These are phyloP conservation scores for Rhododendron griersonianum DNA, from an alignment of 148 eudicot genomes.

Conservation along the genomic window DNA sequence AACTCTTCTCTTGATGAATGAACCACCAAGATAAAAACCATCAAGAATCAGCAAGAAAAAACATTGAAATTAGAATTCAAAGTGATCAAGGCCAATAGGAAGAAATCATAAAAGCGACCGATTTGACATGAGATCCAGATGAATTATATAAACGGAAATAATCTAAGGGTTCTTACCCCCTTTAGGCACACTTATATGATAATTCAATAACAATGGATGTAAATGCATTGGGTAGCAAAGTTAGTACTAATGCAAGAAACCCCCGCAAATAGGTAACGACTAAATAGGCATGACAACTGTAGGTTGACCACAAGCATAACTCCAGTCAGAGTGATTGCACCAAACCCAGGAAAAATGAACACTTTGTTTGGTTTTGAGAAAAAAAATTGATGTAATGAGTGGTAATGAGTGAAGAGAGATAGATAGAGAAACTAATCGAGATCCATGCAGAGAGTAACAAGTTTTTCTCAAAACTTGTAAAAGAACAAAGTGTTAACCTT, in stretches of 20 bases:
- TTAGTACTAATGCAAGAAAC: neutral
- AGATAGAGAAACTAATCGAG: too few relatives aligned
- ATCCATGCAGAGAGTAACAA: too few relatives aligned
- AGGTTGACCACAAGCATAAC: neutral
- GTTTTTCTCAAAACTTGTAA: too few relatives aligned
- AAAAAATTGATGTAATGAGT: too few relatives aligned
- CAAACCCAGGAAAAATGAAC: neutral
- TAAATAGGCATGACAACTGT: neutral
- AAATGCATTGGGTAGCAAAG: neutral
- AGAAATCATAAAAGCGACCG: neutral
- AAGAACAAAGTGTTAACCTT: neutral
- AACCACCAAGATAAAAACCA: neutral
- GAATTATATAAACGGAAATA: neutral
- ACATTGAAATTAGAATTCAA: neutral
- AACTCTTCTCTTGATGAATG: neutral
- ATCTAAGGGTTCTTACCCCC: neutral
- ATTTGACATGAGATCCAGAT: neutral
- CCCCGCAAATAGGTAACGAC: neutral
- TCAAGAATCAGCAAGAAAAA: neutral
- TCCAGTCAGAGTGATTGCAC: constrained; percentile 7
- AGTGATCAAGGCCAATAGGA: neutral
- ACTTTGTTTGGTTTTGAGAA: too few relatives aligned
- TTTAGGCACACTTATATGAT: neutral
- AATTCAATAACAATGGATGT: neutral
- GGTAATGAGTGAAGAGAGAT: too few relatives aligned